Evolutionary conservation across 129 eudicot species (phyloP), one percentile per base, ranked within the genome.

Genomic region (Saposhnikovia divaricata): DNA sequence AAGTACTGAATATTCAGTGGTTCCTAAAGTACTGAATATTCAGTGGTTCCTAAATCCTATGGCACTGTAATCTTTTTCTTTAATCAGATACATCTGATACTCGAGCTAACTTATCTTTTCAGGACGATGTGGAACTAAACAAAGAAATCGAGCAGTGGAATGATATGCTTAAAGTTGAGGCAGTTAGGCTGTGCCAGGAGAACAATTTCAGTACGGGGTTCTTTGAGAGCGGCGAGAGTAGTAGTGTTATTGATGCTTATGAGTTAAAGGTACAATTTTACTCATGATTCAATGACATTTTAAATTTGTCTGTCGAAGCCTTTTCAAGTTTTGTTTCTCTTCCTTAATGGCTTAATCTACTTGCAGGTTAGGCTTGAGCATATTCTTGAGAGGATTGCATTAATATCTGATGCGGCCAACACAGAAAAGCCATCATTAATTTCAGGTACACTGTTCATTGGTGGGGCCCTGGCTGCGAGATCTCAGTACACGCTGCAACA

Each of bases 391-490:
- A 89, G 99, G 85, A 92, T 90, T 86, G 83, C 94, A 53, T 82
- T 95, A 74, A 92, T 95, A 86, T 92, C 94, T 23, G 97, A 95
- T 86, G 99, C 97, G 80, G 97, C 90, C 81, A 95, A 92, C 83
- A 92, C 99, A 16, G 99, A 95, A 84, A 92, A 88, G 73, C 97
- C 99, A 68, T 90, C 99, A 7, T 75, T 61, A 34, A 68, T 95
- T 73, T 83, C 91, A 78, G 74, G 80, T 42, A 61, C 83, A 83
- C 51, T 95, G 81, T 95, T 89, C 87, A 95, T 92, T 69, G 97
- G 99, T 53, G 99, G 99, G 61, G 97, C 99, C 15, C 86, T 95
- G 59, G 96, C 97, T 79, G 99, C 99, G 23, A 92, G 99, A 89
- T 95, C 99, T 74, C 80, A 89, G 37, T 84, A 89, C 88, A 95